These are phyloP conservation scores for Leccinum pachyderme DNA, from an alignment of 1,284 basidiomycete species.

Conservation along the genomic window DNA sequence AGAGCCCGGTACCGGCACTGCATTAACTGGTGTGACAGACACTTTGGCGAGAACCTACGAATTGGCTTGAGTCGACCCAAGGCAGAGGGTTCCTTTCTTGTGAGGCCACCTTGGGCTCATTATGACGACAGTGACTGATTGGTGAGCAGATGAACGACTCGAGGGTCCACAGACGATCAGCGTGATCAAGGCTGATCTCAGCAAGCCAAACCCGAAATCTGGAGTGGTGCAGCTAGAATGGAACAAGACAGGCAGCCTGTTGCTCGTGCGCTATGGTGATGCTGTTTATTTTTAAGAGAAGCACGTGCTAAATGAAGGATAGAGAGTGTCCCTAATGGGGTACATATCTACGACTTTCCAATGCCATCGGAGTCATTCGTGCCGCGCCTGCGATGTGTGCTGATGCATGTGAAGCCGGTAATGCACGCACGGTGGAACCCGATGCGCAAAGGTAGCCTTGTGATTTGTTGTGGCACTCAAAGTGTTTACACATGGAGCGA, in stretches of 20 bases:
- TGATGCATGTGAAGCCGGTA: conserved; percentile 62
- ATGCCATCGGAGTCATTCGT: conserved; percentile 48
- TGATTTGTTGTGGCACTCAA: conserved; percentile 64
- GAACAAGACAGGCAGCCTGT: conserved; percentile 69
- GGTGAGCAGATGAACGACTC: conserved; percentile 58
- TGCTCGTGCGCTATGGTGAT: conserved; percentile 71
- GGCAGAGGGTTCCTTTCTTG: conserved; percentile 83
- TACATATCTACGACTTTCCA: conserved; percentile 65
- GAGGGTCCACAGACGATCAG: conserved; percentile 54
- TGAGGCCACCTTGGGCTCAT: conserved; percentile 30
- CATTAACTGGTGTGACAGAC: conserved; percentile 40
- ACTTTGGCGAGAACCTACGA: conserved; percentile 77
- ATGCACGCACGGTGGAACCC: conserved; percentile 75
- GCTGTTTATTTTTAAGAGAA: not conserved
- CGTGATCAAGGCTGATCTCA: conserved; percentile 48
- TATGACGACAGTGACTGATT: conserved; percentile 2
- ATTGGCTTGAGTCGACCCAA: conserved; percentile 78
- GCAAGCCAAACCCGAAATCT: conserved; percentile 59
- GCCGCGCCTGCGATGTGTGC: conserved; percentile 61
- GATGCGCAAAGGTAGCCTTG: conserved; percentile 63
- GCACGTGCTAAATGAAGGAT: conserved; percentile 7
- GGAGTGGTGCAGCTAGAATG: conserved; percentile 73
- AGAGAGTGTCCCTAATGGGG: conserved; percentile 62
- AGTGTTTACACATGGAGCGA: conserved; percentile 81
- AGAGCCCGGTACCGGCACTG: not conserved